phyloP scores from a whole-genome alignment of 2,329 filamentous ascomycete species.

The Orbilia javanica region DNA sequence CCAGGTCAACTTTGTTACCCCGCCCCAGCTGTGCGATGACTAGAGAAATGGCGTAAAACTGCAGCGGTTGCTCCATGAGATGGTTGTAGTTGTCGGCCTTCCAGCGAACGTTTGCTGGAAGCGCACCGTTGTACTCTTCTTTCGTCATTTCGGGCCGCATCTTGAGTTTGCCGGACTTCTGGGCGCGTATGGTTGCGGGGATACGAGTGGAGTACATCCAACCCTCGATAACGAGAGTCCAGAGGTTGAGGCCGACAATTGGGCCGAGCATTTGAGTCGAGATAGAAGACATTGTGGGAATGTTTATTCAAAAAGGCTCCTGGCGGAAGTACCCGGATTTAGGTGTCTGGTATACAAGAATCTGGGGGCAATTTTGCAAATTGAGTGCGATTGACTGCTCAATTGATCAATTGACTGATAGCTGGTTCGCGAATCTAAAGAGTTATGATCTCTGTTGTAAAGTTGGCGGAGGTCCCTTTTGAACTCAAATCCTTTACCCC shows the following conservation, averaged over 20 bases:
- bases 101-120: conserved; percentile 63
- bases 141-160: conserved; percentile 60
- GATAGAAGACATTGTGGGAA: conserved; percentile 11
- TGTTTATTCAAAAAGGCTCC: neutral
- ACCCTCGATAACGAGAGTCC: conserved; percentile 66
- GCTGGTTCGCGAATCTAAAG: neutral
- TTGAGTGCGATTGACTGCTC: neutral
- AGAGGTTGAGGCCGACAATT: conserved; percentile 64
- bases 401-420: neutral
- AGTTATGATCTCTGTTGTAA: neutral
- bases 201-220: conserved; percentile 66
- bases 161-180: conserved; percentile 62
- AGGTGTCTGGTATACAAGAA: neutral
- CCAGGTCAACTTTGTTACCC: conserved; percentile 61
- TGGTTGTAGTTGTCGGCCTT: conserved; percentile 67
- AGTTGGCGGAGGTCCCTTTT: neutral
- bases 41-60: conserved; percentile 66
- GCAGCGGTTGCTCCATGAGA: conserved; percentile 67
- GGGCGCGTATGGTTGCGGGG: conserved; percentile 62
- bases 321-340: neutral
- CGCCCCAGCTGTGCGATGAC: conserved; percentile 63
- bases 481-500: conserved; percentile 10
- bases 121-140: conserved; percentile 61
- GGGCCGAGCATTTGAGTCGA: conserved; percentile 61
- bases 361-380: neutral